These are phyloP conservation scores for Serendipita sp. DNA, from an alignment of 768 basidiomycete genomes.

Conservation along the genomic window DNA sequence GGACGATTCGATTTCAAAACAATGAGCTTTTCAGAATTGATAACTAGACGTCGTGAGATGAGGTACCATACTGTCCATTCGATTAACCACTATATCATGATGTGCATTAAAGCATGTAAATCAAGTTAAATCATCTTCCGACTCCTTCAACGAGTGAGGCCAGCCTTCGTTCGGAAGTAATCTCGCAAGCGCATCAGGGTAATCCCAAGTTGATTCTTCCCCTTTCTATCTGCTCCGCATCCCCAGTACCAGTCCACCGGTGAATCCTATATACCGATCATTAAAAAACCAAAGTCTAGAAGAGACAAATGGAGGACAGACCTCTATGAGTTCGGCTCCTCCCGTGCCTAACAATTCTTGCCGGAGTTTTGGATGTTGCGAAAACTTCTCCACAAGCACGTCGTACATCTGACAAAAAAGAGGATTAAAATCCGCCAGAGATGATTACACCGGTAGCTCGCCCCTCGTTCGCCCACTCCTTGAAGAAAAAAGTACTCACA, in stretches of 20 bases:
- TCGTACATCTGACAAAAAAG: conserved; percentile 11
- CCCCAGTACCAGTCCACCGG: conserved; percentile 13
- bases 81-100: no score
- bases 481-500: neutral
- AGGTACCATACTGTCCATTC: no score
- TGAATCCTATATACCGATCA: neutral
- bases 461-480: neutral
- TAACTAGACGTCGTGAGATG: no score
- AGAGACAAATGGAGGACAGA: neutral
- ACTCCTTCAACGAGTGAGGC: neutral
- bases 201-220: conserved; percentile 12
- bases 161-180: neutral
- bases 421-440: no score
- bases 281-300: neutral
- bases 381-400: conserved; percentile 12
- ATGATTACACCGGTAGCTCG: no score
- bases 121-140: no score
- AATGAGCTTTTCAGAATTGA: no score
- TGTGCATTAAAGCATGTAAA: no score
- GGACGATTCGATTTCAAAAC: no score
- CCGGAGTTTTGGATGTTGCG: conserved; percentile 10
- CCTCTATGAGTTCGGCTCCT: conserved; percentile 12
- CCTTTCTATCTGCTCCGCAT: conserved; percentile 10
- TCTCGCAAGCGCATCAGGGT: conserved; percentile 13
- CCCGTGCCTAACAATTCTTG: conserved; percentile 11